These are phyloP conservation scores for Morella rubra DNA, from an alignment of 306 rosid species.

Conservation along the genomic window DNA sequence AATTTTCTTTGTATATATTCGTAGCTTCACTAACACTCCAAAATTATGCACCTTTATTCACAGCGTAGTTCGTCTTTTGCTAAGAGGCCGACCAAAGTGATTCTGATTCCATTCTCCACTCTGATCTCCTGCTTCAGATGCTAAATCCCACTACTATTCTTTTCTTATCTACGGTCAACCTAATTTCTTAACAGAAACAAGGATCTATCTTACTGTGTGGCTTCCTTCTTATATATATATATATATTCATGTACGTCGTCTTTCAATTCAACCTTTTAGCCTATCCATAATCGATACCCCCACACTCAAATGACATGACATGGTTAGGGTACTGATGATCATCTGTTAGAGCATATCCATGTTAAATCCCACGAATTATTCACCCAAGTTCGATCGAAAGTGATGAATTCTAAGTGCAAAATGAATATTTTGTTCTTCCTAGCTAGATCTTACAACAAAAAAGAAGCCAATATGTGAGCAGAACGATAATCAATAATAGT, in stretches of 20 bases:
- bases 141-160: constrained; percentile 30
- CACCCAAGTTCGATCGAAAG: too few relatives aligned
- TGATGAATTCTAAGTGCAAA: not conserved
- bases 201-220: not conserved
- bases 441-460: too few relatives aligned
- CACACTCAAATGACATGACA: too few relatives aligned
- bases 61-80: constrained; percentile 41
- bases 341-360: not conserved
- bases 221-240: too few relatives aligned
- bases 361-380: not conserved
- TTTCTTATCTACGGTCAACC: constrained; percentile 15
- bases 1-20: constrained; percentile 31
- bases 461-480: too few relatives aligned
- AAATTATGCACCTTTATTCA: constrained; percentile 29
- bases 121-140: constrained; percentile 39
- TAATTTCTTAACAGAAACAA: not conserved
- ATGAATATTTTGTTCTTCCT: not conserved
- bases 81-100: constrained; percentile 93
- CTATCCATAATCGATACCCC: too few relatives aligned
- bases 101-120: constrained; percentile 91
- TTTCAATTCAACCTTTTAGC: too few relatives aligned
- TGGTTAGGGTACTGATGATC: too few relatives aligned
- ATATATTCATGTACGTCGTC: too few relatives aligned
- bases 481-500: too few relatives aligned
- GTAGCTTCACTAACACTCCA: constrained; percentile 57